Base-by-base conservation (phyloP, 176 grass and related monocot genomes). In the Carex littledalei region DNA sequence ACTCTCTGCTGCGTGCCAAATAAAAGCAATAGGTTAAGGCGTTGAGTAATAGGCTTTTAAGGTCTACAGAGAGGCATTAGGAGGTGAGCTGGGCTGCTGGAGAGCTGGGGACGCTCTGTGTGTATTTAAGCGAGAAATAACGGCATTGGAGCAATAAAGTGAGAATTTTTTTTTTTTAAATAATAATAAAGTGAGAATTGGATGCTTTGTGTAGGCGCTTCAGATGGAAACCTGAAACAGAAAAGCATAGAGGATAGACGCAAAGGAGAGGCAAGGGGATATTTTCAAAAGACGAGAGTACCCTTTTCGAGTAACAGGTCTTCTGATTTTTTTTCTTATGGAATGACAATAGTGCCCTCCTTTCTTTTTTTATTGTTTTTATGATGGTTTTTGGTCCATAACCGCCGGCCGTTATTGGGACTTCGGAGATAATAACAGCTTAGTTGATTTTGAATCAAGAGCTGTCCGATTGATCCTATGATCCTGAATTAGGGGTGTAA, bases 151-250 rank as follows among this genome's bases (percentile, higher is more conserved):
- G 84, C 37, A 77, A 77, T 72, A 60, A 62, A 50, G 32, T 59
- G 69, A 62, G 84, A 85, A 85, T 63, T 49, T n/a, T n/a, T n/a
- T n/a, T n/a, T n/a, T n/a, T n/a, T n/a, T n/a, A n/a, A n/a, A n/a
- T n/a, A n/a, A n/a, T n/a, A 77, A 77, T 72, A 60, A 62, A 50
- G 32, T 59, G 69, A 62, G 84, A 85, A 85, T 63, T 49, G 53
- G 90, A 90, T 94, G 90, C 87, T 86, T 87, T 81, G 57, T 34
- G 56, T 62, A 32, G 12, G n/a, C 18, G 29, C 17, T 64, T 72
- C 54, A 10, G 54, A 60, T 12, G 35, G 78, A 39, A 61, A 86
- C 63, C 67, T 64, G 74, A 70, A 31, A 71, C n/a, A 80, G 6
- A 35, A 80, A 45, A 55, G 16, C 32, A 63, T 3, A 50, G 57